Conservation (phyloP, 805 yeast species). For the Cyberlindnera euphorbiiphila region DNA sequence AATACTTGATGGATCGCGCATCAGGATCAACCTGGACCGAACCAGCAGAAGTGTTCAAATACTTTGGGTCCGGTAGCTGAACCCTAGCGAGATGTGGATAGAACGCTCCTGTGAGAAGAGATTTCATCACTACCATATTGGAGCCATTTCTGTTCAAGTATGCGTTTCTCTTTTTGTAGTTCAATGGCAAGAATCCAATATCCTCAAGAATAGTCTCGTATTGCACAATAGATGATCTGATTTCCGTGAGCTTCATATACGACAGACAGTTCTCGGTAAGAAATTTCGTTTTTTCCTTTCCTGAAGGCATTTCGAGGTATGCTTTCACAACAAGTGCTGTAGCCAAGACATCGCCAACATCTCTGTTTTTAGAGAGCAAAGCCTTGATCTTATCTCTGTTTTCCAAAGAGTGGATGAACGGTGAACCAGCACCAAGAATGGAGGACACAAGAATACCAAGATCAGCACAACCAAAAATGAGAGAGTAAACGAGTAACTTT, state of each 20-base stretch:
- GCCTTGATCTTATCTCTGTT: conserved; percentile 59
- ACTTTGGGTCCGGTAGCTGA: conserved; percentile 79
- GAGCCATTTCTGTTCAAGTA: conserved; percentile 47
- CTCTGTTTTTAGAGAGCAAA: conserved; percentile 36
- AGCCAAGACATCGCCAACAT: conserved; percentile 75
- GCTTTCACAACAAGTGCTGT: conserved; percentile 54
- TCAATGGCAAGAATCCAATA: conserved; percentile 67
- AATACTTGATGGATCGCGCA: conserved; percentile 63
- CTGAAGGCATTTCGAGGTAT: conserved; percentile 36
- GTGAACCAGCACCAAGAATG: conserved; percentile 66
- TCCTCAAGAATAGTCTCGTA: conserved; percentile 69
- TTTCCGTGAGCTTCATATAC: conserved; percentile 61
- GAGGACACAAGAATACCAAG: conserved; percentile 79
- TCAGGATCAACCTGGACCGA: conserved; percentile 86
- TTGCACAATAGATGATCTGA: conserved; percentile 66
- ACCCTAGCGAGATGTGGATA: conserved; percentile 83
- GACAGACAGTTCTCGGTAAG: conserved; percentile 61
- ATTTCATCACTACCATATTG: conserved; percentile 50
- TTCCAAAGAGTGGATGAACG: conserved; percentile 62
- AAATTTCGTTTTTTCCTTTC: conserved; percentile 35
- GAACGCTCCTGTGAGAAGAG: conserved; percentile 74
- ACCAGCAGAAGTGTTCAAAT: conserved; percentile 64
- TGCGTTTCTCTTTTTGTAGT: conserved; percentile 34
- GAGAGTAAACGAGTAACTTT: conserved; percentile 72
- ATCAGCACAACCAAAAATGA: conserved; percentile 79